These are phyloP conservation scores for Suillus brevipes DNA, from an alignment of 768 basidiomycete genomes.

Conservation along the genomic window DNA sequence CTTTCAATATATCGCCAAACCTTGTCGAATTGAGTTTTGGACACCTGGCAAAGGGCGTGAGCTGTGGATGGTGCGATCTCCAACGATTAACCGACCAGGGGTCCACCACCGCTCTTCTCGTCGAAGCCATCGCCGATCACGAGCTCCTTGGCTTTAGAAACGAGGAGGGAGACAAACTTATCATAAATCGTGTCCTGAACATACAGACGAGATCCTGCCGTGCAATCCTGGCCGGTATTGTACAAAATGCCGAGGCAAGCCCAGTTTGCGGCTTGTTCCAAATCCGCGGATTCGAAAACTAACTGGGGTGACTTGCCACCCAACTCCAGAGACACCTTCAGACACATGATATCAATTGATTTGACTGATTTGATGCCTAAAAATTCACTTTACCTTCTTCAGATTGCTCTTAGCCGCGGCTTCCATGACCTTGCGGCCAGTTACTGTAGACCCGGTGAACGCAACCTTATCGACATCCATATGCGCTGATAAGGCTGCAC, in stretches of 20 bases:
- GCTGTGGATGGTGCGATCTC: conserved; percentile 4
- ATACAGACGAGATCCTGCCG: conserved; percentile 87
- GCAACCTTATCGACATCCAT: conserved; percentile 90
- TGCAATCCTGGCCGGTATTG: conserved; percentile 92
- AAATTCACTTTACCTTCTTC: conserved; percentile 66
- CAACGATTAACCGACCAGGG: conserved; percentile 59
- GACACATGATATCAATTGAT: conserved; percentile 11
- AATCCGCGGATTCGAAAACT: conserved; percentile 87
- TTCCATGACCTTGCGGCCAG: conserved; percentile 88
- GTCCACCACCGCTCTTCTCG: conserved; percentile 73
- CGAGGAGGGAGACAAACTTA: conserved; percentile 69
- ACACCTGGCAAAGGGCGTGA: conserved; percentile 51
- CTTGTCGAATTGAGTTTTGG: conserved; percentile 81
- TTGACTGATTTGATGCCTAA: conserved; percentile 1
- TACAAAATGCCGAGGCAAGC: conserved; percentile 83
- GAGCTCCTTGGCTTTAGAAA: conserved; percentile 65
- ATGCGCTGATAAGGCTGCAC: conserved; percentile 82
- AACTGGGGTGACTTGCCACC: conserved; percentile 92
- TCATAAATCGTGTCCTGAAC: conserved; percentile 89
- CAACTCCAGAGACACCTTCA: conserved; percentile 84
- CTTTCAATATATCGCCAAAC: conserved; percentile 87
- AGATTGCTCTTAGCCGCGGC: conserved; percentile 92
- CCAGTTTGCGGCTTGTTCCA: conserved; percentile 86
- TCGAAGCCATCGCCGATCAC: conserved; percentile 83
- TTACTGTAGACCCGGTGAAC: conserved; percentile 90